Evolutionary conservation across 805 yeast species (phyloP).

Genomic region (Wickerhamiella azymoides): DNA sequence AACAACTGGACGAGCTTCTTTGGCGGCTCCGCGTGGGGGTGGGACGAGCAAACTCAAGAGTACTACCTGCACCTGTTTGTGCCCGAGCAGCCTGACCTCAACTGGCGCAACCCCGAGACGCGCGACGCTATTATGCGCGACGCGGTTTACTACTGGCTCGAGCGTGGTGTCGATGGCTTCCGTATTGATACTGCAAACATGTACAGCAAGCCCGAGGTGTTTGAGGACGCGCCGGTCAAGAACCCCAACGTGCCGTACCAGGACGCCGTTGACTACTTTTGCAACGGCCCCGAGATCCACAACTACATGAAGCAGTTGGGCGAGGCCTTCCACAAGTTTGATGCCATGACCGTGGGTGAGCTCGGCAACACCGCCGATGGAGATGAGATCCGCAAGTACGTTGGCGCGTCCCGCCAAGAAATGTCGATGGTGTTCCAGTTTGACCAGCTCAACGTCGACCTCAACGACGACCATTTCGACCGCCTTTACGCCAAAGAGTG

Average conservation of each 20-base stretch:
- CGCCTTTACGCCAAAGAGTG: slow-evolving; percentile 8
- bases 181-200: slow-evolving; percentile 43
- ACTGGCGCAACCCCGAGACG: slow-evolving; percentile 38
- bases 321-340: slow-evolving; percentile 32
- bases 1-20: slow-evolving; percentile 43
- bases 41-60: slow-evolving; percentile 40
- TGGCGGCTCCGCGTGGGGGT: slow-evolving; percentile 44
- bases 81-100: slow-evolving; percentile 42
- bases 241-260: slow-evolving; percentile 31
- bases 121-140: slow-evolving; percentile 26
- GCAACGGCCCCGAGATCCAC: slow-evolving; percentile 42
- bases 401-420: slow-evolving; percentile 18
- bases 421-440: slow-evolving; percentile 21
- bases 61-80: slow-evolving; percentile 44
- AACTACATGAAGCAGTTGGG: slow-evolving; percentile 42
- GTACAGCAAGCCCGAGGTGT: slow-evolving; percentile 36
- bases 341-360: slow-evolving; percentile 45
- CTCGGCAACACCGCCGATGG: slow-evolving; percentile 31
- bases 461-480: background rate
- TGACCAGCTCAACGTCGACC: slow-evolving; percentile 9
- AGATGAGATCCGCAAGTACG: slow-evolving; percentile 15
- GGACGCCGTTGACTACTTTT: slow-evolving; percentile 26
- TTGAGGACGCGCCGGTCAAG: slow-evolving; percentile 36
- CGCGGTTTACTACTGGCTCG: slow-evolving; percentile 40
- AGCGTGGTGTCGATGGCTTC: slow-evolving; percentile 43